Base-by-base conservation (phyloP, 768 basidiomycete genomes). In the Fomitopsis serialis region DNA sequence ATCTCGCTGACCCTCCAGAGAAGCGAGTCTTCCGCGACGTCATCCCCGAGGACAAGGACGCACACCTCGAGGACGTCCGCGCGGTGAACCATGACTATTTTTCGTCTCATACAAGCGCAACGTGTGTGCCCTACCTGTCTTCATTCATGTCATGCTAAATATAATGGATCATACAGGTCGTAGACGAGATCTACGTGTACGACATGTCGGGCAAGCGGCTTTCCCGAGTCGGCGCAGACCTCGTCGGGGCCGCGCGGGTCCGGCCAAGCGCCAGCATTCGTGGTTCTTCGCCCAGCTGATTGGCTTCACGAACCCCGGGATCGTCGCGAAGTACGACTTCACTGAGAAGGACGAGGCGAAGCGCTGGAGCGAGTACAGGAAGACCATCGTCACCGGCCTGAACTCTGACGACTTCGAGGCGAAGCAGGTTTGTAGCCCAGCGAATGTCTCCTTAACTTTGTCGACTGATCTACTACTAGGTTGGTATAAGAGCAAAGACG, bases 401-500 rank as follows among this genome's bases (percentile, higher is more conserved):
- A 72, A 77, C 47, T 73, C 80, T 0, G 78, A 82, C 8, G 87
- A 92, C 43, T 92, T 92, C 59, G 73, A 79, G 27, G 73, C 82
- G 29, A 76, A 77, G 53, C 90, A 92, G 70, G 81, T 80, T 17
- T 1, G 52, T 52, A 22, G 27, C 6, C 17, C 48, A 11, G 10
- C 57, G 21, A 66, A 54, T 12, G 25, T 23, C 17, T 36, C 21
- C n/a, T 2, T 49, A 19, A 36, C 11, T 9, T 34, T 44, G 32
- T 2, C 21, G 13, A 32, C 22, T 6, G 36, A 27, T 3, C 13
- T 13, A 53, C 29, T 57, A 19, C 44, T 82, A 78, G 85, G 90
- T 19, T 93, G 90, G 85, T 92, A 84, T 61, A 66, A 74, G 19
- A 84, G 82, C 68, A 87, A 85, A 66, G 91, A 92, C 62, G 88